Conservation (phyloP, 805 yeast genomes). For the Candida namnaoensis region DNA sequence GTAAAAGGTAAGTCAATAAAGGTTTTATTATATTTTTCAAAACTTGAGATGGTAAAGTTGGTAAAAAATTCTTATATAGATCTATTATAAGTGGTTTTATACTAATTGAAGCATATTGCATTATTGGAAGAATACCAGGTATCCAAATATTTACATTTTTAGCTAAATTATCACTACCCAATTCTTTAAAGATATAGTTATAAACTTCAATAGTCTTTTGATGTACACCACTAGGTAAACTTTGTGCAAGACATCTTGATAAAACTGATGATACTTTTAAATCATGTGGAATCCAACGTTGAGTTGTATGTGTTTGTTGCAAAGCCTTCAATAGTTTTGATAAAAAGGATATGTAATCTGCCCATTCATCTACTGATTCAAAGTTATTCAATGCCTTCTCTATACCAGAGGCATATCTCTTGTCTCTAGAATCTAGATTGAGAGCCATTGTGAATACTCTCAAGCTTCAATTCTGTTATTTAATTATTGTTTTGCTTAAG, state of each 20-base stretch:
- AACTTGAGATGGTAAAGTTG: conserved; percentile 38
- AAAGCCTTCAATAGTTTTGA: conserved; percentile 72
- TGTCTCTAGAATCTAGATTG: conserved; percentile 49
- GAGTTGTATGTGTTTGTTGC: conserved; percentile 30
- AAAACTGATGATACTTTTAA: conserved; percentile 60
- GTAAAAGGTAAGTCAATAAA: conserved; percentile 61
- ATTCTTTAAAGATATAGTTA: conserved; percentile 53
- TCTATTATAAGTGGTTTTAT: conserved; percentile 73
- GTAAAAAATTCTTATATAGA: conserved; percentile 46
- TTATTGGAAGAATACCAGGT: conserved; percentile 85
- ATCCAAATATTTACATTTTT: conserved; percentile 67
- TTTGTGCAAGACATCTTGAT: conserved; percentile 72
- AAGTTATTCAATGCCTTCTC: conserved; percentile 68
- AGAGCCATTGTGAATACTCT: conserved; percentile 4
- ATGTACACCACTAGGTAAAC: conserved; percentile 93
- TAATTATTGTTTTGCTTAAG: too few species aligned
- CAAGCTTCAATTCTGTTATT: background rate
- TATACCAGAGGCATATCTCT: conserved; percentile 56
- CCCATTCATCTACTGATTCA: conserved; percentile 92
- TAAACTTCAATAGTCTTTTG: conserved; percentile 79
- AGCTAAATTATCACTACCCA: conserved; percentile 49
- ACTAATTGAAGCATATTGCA: conserved; percentile 82
- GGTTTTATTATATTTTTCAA: conserved; percentile 59
- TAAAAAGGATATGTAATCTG: conserved; percentile 89
- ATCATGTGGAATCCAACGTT: conserved; percentile 59